Percentiles rank a stretch among this genome's conserved stretches.
phyloP scores from a whole-genome alignment of 177 flowering plant species.

The Telopea speciosissima region DNA sequence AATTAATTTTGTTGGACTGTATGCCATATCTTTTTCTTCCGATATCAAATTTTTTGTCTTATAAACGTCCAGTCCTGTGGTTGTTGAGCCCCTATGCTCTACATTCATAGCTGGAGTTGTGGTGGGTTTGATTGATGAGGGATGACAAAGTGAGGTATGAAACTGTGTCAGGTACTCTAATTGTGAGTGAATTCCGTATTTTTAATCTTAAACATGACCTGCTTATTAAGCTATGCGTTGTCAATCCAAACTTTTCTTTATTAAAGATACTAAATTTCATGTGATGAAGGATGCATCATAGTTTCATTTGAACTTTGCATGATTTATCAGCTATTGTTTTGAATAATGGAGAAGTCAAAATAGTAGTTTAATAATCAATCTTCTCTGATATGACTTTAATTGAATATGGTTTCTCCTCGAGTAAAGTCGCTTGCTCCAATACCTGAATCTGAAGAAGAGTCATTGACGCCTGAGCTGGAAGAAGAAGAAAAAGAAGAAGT shows the following conservation, averaged over 20 bases:
- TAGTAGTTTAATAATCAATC: slow-evolving; percentile 8
- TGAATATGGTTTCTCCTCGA: slow-evolving; percentile 32
- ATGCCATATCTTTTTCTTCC: background rate
- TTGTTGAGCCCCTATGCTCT: background rate
- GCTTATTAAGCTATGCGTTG: background rate
- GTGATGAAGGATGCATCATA: too few relatives aligned
- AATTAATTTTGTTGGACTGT: background rate
- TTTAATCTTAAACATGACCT: background rate
- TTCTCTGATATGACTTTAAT: slow-evolving; percentile 12
- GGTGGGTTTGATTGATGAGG: background rate
- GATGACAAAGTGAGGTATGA: background rate
- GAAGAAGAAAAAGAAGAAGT: slow-evolving; percentile 37
- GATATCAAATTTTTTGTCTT: too few relatives aligned
- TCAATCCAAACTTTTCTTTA: background rate
- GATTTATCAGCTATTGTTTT: background rate
- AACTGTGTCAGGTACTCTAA: background rate
- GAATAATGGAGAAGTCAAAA: background rate
- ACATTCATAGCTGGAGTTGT: background rate
- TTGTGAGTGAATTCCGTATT: background rate
- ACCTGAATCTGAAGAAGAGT: slow-evolving; percentile 70
- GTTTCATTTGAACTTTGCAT: too few relatives aligned
- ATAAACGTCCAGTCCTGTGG: background rate
- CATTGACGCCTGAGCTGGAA: slow-evolving; percentile 41
- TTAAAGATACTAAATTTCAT: too few relatives aligned
- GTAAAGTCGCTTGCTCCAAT: slow-evolving; percentile 95